Conservation (phyloP, 306 rosid genomes). For the Prunus mongolica region DNA sequence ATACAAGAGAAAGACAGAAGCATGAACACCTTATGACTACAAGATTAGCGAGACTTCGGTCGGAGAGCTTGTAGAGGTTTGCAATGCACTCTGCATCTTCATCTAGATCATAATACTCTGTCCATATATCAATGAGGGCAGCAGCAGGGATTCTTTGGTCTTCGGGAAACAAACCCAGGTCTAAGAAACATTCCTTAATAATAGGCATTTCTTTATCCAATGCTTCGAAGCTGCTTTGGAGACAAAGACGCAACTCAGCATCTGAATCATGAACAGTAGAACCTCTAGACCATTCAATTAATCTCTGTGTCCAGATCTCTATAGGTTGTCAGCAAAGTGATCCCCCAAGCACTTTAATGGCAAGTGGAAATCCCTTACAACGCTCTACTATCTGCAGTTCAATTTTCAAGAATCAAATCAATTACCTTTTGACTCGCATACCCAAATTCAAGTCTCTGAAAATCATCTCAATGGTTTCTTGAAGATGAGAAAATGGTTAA, state of each 20-base stretch:
- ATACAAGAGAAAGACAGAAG: not conserved
- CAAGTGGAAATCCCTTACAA: constrained; percentile 58
- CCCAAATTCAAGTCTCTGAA: not conserved
- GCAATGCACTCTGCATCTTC: constrained; percentile 41
- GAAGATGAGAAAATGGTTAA: not conserved
- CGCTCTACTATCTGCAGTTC: constrained; percentile 47
- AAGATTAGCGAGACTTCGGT: constrained; percentile 33
- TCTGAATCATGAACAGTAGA: constrained; percentile 28
- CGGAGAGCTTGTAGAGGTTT: constrained; percentile 28
- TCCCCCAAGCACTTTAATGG: constrained; percentile 39
- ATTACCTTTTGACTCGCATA: not conserved
- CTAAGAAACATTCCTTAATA: constrained; percentile 49
- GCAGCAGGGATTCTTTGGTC: constrained; percentile 54
- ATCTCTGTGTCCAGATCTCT: constrained; percentile 28
- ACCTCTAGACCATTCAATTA: constrained; percentile 23
- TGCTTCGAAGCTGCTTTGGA: constrained; percentile 38
- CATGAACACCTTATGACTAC: not conserved
- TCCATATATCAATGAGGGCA: constrained; percentile 61
- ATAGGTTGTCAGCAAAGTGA: constrained; percentile 27
- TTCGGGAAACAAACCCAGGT: constrained; percentile 57
- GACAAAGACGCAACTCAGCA: constrained; percentile 11
- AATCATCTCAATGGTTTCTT: not conserved
- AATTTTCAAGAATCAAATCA: not conserved
- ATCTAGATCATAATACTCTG: constrained; percentile 34
- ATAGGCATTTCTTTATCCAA: constrained; percentile 9